Evolutionary conservation across 2,329 filamentous ascomycete genomes (phyloP).

Genomic region (Pseudogymnoascus sp.): DNA sequence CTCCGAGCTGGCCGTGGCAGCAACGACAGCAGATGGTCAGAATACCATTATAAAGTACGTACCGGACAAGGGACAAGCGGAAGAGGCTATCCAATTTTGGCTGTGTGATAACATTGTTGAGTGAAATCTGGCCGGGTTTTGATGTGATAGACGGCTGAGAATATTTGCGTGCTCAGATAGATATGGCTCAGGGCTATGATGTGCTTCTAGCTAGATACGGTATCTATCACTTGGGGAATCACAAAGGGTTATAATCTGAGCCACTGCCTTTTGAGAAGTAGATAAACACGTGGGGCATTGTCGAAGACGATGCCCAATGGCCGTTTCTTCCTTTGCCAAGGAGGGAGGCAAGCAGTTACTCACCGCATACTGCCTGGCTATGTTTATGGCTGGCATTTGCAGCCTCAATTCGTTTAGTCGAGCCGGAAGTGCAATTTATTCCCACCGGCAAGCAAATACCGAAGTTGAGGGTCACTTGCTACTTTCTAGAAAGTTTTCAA

Average conservation of each 20-base stretch:
- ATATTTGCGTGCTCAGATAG: not conserved
- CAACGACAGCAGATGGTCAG: slow-evolving; percentile 22
- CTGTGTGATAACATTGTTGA: slow-evolving; percentile 23
- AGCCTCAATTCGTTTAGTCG: not conserved
- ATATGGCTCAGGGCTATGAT: not conserved
- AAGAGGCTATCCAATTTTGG: slow-evolving; percentile 28
- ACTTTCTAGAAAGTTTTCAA: not conserved
- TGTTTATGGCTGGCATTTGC: not conserved
- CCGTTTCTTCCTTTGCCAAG: not conserved
- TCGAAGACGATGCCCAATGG: not conserved
- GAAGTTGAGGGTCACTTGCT: not conserved
- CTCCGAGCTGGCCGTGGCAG: slow-evolving; percentile 21
- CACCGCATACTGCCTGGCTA: too few relatives aligned
- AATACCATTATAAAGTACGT: slow-evolving; percentile 21
- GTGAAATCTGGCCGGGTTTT: slow-evolving; percentile 6
- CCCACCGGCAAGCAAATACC: not conserved
- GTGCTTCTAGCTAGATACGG: not conserved
- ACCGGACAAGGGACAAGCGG: slow-evolving; percentile 16
- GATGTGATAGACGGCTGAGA: slow-evolving; percentile 11
- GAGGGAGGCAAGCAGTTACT: too few relatives aligned
- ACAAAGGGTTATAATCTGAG: not conserved
- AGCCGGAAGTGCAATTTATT: not conserved
- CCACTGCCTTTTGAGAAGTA: not conserved
- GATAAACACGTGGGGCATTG: not conserved
- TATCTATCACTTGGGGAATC: not conserved